Evolutionary conservation across 2,329 filamentous ascomycete genomes (phyloP), one percentile per base, ranked within the genome.

Genomic region (Paecilomyces fulvus): DNA sequence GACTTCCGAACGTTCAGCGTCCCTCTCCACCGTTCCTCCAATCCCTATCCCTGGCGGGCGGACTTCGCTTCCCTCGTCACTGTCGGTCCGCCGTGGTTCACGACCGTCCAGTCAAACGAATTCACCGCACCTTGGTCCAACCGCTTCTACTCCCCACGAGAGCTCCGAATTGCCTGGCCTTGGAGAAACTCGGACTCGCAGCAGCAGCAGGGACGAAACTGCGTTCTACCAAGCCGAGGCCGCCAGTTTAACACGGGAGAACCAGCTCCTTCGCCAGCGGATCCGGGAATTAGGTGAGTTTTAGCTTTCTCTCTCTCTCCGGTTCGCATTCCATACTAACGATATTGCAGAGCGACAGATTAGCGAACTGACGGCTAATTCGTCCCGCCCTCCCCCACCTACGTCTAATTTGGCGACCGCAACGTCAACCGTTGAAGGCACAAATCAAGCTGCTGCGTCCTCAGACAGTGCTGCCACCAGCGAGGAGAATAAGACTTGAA

Each of bases 161-260:
- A 64, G 63, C 62, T 56, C 58, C 60, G 30, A 61, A 58, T 3
- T 67, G 60, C 48, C 54, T 17, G 60, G 62, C 43, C 52, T 63
- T 28, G 64, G 67, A 55, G 67, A 69, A 21, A 64, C 57, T 30
- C 61, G 57, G 54, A 66, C 60, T 43, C 69, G 67, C 56, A 70
- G 74, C 49, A 68, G 73, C 31, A 76, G 75, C 60, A 68, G 75
- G 51, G 77, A 79, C 56, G 77, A 79, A 55, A 69, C 66, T 53
- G 70, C 75, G 14, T 79, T 71, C 59, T 78, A 77, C 58, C 77
- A 79, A 60, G 74, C 76, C 20, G 77, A 79, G 59, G 75, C 75
- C 8, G 69, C 73, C 28, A 77, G 70, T 60, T 62, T 79, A 30
- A 71, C 69, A 9, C 68, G 77, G 46, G 77, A 79, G 57, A 79